Evolutionary conservation across 2,329 filamentous ascomycete species (phyloP), one percentile per base, ranked within the genome.

Genomic region (Penicillium sp.): DNA sequence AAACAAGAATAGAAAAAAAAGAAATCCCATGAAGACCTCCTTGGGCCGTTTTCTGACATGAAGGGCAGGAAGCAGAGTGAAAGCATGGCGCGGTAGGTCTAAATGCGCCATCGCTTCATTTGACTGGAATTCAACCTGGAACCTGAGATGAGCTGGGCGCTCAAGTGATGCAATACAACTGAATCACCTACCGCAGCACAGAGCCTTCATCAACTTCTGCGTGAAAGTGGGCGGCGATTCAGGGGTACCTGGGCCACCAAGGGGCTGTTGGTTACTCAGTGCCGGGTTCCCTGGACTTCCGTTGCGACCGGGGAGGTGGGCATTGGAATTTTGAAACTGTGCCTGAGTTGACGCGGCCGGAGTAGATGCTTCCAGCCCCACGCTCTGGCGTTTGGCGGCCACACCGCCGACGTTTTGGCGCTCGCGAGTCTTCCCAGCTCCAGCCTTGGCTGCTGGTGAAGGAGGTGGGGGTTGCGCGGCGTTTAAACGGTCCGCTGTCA

Each of bases 291-390:
- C 70, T 25, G 79, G 77, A 59, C 77, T 82, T 58, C 82, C 83
- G 64, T 87, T 80, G 67, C 84, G 85, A 44, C 69, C 68, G 47
- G 88, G 84, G 63, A 96, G 83, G 75, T 96, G 94, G 74, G 91
- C 90, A 70, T 89, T 90, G 79, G 91, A 96, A 82, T 91, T 93
- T 80, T 96, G 91, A 82, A 96, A 97, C 73, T 97, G 93, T 64
- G 93, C 93, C 76, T 95, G 90, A 62, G 91, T 97, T 71, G 91
- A 96, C 68, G 89, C 90, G 71, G 92, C 88, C 66, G 91, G 90
- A 62, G 92, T 93, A 70, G 86, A 85, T 74, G 88, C 85, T 74
- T 95, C 90, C 74, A 76, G 60, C 47, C 72, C 74, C 63, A 71
- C 75, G 82, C 87, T 91, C 77, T 84, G 85, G 79, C 91, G 86